A percentile compares a stretch with the other conserved stretches of the same genome.
phyloP scores from a whole-genome alignment of 1,139 yeast species.

The Diutina sp. region DNA sequence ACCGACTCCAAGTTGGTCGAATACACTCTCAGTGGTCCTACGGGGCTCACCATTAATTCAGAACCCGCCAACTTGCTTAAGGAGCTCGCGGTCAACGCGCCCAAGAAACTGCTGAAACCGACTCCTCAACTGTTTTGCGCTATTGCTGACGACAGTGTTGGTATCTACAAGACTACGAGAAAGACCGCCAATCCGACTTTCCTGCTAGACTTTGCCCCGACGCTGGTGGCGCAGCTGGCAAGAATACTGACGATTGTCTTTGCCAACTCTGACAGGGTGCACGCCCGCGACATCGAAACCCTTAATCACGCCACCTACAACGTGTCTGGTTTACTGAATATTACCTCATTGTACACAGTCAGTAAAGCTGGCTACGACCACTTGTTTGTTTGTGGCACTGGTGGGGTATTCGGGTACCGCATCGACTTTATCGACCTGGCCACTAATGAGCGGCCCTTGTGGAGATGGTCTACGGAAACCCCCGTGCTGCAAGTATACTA shows the following conservation, averaged over 20 bases:
- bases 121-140: background rate
- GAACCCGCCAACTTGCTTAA: background rate
- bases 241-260: background rate
- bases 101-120: background rate
- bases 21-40: background rate
- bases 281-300: background rate
- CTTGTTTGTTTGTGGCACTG: conserved; percentile 9
- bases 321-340: background rate
- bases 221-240: background rate
- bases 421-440: conserved; percentile 10
- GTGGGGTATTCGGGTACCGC: conserved; percentile 20
- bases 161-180: background rate
- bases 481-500: conserved; percentile 8
- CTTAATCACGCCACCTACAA: background rate
- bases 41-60: background rate
- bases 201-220: background rate
- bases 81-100: background rate
- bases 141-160: background rate
- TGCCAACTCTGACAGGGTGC: background rate
- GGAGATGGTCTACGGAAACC: conserved; percentile 1
- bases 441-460: background rate
- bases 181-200: background rate
- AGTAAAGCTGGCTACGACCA: background rate
- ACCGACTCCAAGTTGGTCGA: background rate
- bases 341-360: background rate